Conservation (phyloP, 371 early-diverging fungal genomes). For the Circinella minor region DNA sequence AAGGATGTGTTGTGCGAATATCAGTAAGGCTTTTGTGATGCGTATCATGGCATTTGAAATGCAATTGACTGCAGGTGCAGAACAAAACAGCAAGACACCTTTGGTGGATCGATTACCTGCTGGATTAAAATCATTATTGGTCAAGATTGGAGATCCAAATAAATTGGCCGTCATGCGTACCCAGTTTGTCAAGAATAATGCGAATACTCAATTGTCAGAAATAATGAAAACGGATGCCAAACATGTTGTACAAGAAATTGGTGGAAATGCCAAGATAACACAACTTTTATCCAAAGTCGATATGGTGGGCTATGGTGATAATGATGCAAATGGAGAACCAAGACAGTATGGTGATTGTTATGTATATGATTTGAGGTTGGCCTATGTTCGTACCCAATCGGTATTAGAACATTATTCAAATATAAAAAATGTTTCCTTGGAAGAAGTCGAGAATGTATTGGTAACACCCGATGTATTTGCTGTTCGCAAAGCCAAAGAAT, state of each 20-base stretch:
- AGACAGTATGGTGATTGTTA: slow-evolving; percentile 48
- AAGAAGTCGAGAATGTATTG: slow-evolving; percentile 15
- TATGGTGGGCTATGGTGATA: slow-evolving; percentile 32
- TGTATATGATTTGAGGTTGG: slow-evolving; percentile 39
- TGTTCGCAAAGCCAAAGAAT: slow-evolving; percentile 27
- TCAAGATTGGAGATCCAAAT: slow-evolving; percentile 39
- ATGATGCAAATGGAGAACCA: slow-evolving; percentile 31
- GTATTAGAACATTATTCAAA: slow-evolving; percentile 18
- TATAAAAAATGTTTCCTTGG: slow-evolving; percentile 15
- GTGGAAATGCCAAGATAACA: slow-evolving; percentile 10
- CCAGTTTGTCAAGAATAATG: slow-evolving; percentile 36
- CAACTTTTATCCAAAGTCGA: slow-evolving; percentile 18
- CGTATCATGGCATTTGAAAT: slow-evolving; percentile 46
- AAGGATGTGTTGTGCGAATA: slow-evolving; percentile 39
- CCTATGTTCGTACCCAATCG: slow-evolving; percentile 29
- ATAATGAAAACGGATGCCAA: slow-evolving; percentile 21
- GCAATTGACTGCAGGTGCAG: slow-evolving; percentile 38
- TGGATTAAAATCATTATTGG: slow-evolving; percentile 40
- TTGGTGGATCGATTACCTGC: slow-evolving; percentile 37
- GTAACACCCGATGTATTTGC: slow-evolving; percentile 29
- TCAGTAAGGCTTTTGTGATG: slow-evolving; percentile 47
- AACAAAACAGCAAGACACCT: not conserved
- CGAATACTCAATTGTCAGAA: slow-evolving; percentile 16
- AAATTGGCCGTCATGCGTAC: slow-evolving; percentile 33
- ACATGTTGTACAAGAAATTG: slow-evolving; percentile 21